Conservation (phyloP, 2,329 filamentous ascomycete genomes). For the Magnaporthiopsis incrustans region DNA sequence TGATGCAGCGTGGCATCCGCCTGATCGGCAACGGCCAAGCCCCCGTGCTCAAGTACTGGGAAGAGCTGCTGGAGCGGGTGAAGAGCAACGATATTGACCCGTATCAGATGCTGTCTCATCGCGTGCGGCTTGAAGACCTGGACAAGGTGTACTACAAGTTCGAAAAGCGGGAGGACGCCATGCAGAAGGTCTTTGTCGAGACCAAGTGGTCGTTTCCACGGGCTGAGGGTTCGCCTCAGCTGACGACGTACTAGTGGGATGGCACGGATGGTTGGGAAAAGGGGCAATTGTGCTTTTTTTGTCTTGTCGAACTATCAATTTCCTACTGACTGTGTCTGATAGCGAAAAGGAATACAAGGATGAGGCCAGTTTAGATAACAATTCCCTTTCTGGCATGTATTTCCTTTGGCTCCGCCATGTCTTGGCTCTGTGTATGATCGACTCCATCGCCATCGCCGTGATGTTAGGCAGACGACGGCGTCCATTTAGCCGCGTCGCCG, state of each 20-base stretch:
- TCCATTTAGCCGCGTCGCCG: constrained; percentile 25
- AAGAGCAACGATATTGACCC: constrained; percentile 63
- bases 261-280: too few species aligned
- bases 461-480: constrained; percentile 2
- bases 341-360: too few species aligned
- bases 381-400: too few species aligned
- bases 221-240: constrained; percentile 31
- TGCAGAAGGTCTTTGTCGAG: constrained; percentile 73
- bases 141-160: constrained; percentile 59
- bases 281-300: too few species aligned
- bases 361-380: too few species aligned
- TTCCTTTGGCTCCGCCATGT: too few species aligned
- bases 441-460: not conserved
- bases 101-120: constrained; percentile 72
- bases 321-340: too few species aligned
- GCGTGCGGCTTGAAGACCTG: constrained; percentile 65
- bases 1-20: constrained; percentile 82
- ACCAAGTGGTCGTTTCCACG: constrained; percentile 47
- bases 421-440: too few species aligned
- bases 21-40: constrained; percentile 61
- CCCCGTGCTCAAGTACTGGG: constrained; percentile 79
- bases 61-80: constrained; percentile 62
- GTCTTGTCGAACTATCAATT: too few species aligned
- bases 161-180: constrained; percentile 52
- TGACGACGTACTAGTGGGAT: constrained; percentile 29